Conservation (phyloP, 2,329 filamentous ascomycete genomes). For the Pyricularia sp. region DNA sequence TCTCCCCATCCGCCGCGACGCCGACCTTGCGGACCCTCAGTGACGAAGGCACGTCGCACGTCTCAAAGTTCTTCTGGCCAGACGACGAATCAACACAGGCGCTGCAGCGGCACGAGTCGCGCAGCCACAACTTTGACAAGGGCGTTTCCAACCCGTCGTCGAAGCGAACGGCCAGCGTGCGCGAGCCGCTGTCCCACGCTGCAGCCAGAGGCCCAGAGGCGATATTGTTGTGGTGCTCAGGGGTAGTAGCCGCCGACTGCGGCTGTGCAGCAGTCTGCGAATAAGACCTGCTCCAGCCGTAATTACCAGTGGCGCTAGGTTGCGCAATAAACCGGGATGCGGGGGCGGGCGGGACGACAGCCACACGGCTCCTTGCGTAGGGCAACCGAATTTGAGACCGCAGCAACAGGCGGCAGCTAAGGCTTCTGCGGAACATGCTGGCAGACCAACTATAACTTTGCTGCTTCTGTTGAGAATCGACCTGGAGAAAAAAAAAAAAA, state of each 20-base stretch:
- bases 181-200: neutral
- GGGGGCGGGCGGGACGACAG: neutral
- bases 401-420: neutral
- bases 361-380: neutral
- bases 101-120: slow-evolving; percentile 46
- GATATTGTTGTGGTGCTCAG: neutral
- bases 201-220: neutral
- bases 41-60: slow-evolving; percentile 43
- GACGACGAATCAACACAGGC: slow-evolving; percentile 44
- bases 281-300: neutral
- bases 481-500: neutral
- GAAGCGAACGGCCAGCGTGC: neutral
- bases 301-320: neutral
- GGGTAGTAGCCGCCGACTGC: neutral
- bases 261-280: neutral
- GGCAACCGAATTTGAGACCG: neutral
- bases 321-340: neutral
- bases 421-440: neutral
- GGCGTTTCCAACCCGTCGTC: neutral
- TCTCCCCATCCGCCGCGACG: slow-evolving; percentile 2
- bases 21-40: slow-evolving; percentile 4
- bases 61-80: slow-evolving; percentile 51
- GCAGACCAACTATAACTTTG: neutral
- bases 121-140: slow-evolving; percentile 23
- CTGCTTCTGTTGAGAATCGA: neutral